These are phyloP conservation scores for Arthrobotrys entomopaga DNA, from an alignment of 2,329 filamentous ascomycete species.

Conservation along the genomic window DNA sequence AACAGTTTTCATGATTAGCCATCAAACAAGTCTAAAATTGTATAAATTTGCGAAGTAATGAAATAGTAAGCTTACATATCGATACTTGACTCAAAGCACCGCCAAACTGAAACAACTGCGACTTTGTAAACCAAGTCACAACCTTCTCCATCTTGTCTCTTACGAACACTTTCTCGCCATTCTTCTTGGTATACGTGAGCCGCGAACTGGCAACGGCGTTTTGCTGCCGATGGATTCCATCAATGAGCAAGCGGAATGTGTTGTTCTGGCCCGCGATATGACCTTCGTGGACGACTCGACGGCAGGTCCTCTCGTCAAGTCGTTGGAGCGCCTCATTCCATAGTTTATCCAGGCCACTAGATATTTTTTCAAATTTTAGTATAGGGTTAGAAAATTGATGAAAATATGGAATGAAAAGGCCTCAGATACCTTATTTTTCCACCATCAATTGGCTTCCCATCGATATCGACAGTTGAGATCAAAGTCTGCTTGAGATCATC, in stretches of 20 bases:
- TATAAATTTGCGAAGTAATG: background rate
- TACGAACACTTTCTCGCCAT: slow-evolving; percentile 30
- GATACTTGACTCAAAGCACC: slow-evolving; percentile 31
- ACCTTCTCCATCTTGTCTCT: slow-evolving; percentile 45
- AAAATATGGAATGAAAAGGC: background rate
- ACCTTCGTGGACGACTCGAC: slow-evolving; percentile 25
- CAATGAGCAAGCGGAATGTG: slow-evolving; percentile 39
- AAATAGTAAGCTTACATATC: slow-evolving; percentile 23
- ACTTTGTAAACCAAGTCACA: slow-evolving; percentile 44
- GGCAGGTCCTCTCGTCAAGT: slow-evolving; percentile 28
- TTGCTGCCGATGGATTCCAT: slow-evolving; percentile 37
- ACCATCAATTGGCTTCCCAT: slow-evolving; percentile 24
- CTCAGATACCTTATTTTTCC: slow-evolving; percentile 22
- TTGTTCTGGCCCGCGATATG: slow-evolving; percentile 33
- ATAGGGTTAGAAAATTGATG: background rate
- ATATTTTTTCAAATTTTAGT: background rate
- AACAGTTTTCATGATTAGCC: background rate
- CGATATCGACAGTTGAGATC: slow-evolving; percentile 10
- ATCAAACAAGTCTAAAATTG: too few relatives aligned
- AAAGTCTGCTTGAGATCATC: slow-evolving; percentile 27
- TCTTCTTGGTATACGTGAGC: slow-evolving; percentile 26
- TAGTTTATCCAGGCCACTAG: slow-evolving; percentile 29
- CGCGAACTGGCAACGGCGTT: slow-evolving; percentile 22
- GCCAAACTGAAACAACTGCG: slow-evolving; percentile 35
- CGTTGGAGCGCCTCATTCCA: slow-evolving; percentile 22